These are phyloP conservation scores for Neoboletus subvelutipes DNA, from an alignment of 768 basidiomycete genomes.

Conservation along the genomic window DNA sequence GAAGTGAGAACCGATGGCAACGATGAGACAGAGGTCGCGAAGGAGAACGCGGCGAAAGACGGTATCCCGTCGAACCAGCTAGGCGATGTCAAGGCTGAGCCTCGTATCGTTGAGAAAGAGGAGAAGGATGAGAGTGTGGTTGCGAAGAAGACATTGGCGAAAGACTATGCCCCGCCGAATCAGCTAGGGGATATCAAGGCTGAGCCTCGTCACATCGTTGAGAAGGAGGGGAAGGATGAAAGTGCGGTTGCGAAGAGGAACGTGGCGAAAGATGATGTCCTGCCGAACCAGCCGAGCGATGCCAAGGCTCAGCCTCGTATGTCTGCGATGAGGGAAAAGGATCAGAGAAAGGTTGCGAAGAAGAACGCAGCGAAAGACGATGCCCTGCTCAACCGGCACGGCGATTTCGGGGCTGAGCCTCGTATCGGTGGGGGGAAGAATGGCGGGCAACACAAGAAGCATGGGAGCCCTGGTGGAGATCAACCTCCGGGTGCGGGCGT, in stretches of 20 bases:
- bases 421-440: neutral
- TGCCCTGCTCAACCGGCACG: neutral
- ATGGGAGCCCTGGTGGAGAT: neutral
- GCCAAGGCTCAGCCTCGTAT: too few relatives aligned
- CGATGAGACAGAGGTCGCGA: neutral
- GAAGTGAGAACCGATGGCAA: neutral
- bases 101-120: neutral
- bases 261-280: neutral
- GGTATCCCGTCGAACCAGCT: neutral
- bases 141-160: neutral
- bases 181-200: neutral
- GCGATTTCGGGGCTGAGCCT: neutral
- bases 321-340: too few relatives aligned
- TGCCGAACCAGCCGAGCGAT: neutral
- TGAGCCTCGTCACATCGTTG: neutral
- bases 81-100: neutral
- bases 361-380: neutral
- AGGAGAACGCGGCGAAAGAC: neutral
- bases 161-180: neutral
- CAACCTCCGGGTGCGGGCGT: neutral
- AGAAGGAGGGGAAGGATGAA: too few relatives aligned
- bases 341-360: too few relatives aligned
- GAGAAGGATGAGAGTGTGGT: neutral
- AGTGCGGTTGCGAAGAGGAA: too few relatives aligned
- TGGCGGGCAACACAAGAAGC: neutral